Evolutionary conservation across 768 basidiomycete species (phyloP).

Genomic region (Kondoa malvinella): DNA sequence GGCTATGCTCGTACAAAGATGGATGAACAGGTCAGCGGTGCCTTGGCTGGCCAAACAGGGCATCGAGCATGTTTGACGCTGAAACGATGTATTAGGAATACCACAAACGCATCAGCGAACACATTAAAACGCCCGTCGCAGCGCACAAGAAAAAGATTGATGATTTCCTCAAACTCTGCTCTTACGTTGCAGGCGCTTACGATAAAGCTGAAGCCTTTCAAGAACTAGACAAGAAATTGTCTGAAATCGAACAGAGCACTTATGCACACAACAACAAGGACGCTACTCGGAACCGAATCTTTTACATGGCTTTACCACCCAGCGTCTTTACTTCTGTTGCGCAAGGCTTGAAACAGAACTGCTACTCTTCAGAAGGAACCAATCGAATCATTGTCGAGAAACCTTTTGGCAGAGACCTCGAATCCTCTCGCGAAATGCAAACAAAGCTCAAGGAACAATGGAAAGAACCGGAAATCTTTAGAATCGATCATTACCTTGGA

Average conservation of each 20-base stretch:
- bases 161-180: conserved; percentile 61
- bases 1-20: conserved; percentile 96
- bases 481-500: conserved; percentile 97
- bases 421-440: conserved; percentile 64
- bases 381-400: conserved; percentile 96
- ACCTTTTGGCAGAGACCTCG: conserved; percentile 89
- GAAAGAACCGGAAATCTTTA: conserved; percentile 93
- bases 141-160: conserved; percentile 48
- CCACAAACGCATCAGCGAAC: conserved; percentile 60
- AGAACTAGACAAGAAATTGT: conserved; percentile 55
- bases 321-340: conserved; percentile 85
- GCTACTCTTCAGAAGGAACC: conserved; percentile 54
- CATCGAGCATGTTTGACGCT: not conserved
- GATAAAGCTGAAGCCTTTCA: conserved; percentile 67
- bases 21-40: conserved; percentile 38
- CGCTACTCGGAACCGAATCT: conserved; percentile 45
- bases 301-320: conserved; percentile 96
- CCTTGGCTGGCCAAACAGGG: not conserved
- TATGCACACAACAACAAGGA: conserved; percentile 44
- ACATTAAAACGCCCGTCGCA: conserved; percentile 60
- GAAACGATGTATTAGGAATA: conserved; percentile 43
- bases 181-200: conserved; percentile 76
- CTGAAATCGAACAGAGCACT: conserved; percentile 47
- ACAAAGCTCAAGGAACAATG: conserved; percentile 64
- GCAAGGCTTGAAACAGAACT: conserved; percentile 60